phyloP scores from a whole-genome alignment of 2,329 filamentous ascomycete genomes.

The Pestalotiopsis sp. region DNA sequence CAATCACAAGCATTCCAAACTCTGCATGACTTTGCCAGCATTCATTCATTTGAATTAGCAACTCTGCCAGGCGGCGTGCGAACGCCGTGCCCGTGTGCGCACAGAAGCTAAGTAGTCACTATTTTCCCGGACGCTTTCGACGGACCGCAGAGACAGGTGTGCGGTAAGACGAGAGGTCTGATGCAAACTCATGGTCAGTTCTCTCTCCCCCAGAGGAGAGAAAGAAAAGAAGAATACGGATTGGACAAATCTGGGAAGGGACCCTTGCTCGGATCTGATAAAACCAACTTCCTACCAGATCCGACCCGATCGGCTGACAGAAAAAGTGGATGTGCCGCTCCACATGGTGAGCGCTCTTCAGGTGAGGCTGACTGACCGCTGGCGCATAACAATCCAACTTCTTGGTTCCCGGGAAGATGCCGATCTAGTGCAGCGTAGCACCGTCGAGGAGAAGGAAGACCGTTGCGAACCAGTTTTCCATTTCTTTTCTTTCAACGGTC shows the following conservation, averaged over 20 bases:
- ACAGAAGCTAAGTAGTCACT: neutral
- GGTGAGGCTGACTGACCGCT: slow-evolving; percentile 11
- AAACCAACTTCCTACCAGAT: slow-evolving; percentile 8
- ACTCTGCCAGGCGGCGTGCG: neutral
- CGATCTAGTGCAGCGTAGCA: neutral
- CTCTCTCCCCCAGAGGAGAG: neutral
- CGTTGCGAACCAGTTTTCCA: neutral
- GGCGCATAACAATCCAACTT: neutral
- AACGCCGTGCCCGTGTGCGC: neutral
- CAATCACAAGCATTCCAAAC: neutral
- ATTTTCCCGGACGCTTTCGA: neutral
- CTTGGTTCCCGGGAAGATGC: neutral
- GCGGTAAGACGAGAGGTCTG: neutral
- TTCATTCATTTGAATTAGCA: neutral
- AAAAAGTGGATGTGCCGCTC: neutral
- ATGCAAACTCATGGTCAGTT: neutral
- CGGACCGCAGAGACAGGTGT: neutral
- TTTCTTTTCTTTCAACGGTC: neutral
- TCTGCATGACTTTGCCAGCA: neutral
- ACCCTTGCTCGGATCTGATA: slow-evolving; percentile 9
- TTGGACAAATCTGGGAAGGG: neutral
- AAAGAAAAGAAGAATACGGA: neutral
- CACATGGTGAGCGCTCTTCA: neutral
- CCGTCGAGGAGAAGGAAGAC: too few species aligned
- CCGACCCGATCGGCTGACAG: slow-evolving; percentile 6